A percentile compares a stretch with the other conserved stretches of the same genome.
phyloP scores from a whole-genome alignment of 78 protist genomes.

The Dictyostelium brefeldianum region DNA sequence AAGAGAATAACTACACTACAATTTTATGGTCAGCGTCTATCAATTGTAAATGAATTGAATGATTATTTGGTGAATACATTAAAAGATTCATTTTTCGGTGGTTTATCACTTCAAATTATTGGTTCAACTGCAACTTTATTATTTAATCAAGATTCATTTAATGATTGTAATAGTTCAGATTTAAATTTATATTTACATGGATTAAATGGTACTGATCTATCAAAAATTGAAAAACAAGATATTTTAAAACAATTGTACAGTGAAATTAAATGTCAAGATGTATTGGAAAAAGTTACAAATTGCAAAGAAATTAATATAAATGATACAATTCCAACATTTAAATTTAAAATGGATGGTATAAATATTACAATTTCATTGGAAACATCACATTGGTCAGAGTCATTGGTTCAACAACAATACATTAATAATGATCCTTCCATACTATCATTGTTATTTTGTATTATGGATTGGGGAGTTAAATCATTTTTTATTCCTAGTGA shows the following conservation, averaged over 20 bases:
- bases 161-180: neutral
- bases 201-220: neutral
- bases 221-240: neutral
- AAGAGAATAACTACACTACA: neutral
- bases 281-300: neutral
- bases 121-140: neutral
- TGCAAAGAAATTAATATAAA: neutral
- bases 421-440: neutral
- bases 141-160: neutral
- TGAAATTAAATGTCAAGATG: neutral
- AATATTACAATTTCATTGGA: neutral
- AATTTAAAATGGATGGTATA: neutral
- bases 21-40: neutral
- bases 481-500: neutral
- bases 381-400: neutral
- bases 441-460: neutral
- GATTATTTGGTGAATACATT: neutral
- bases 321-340: neutral
- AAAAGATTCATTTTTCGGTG: neutral
- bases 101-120: neutral
- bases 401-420: conserved; percentile 4
- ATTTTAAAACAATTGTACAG: neutral
- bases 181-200: neutral
- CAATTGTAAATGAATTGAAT: neutral
- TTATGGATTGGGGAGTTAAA: neutral